Evolutionary conservation across 306 rosid species (phyloP).

Genomic region (Trifolium pratense): DNA sequence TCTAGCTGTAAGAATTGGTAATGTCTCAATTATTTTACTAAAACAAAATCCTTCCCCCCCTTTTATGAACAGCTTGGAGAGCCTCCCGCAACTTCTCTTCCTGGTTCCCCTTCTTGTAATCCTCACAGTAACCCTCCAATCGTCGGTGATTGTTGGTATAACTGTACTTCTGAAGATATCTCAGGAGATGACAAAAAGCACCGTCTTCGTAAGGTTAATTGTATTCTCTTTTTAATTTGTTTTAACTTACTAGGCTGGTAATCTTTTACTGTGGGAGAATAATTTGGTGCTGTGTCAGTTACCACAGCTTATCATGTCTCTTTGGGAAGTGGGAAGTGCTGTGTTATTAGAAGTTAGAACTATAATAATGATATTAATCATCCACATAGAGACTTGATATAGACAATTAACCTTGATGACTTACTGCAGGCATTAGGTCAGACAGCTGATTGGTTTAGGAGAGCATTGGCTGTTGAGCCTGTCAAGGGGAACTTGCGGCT

Average conservation of each 20-base stretch:
- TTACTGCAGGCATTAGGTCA: conserved; percentile 85
- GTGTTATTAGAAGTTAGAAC: conserved; percentile 22
- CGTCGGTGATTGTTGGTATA: conserved; percentile 97
- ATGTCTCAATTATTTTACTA: conserved; percentile 24
- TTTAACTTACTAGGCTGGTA: conserved; percentile 8
- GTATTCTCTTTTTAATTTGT: conserved; percentile 19
- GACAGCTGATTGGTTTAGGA: conserved; percentile 94
- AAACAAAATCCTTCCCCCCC: conserved; percentile 15
- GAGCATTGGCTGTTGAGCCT: conserved; percentile 93
- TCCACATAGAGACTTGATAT: neutral
- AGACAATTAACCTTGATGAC: conserved; percentile 40
- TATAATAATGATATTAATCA: conserved; percentile 6
- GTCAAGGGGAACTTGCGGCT: conserved; percentile 91
- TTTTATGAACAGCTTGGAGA: conserved; percentile 79
- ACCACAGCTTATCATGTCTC: neutral
- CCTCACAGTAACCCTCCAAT: conserved; percentile 80
- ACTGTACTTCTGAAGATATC: conserved; percentile 91
- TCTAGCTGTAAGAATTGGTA: conserved; percentile 25
- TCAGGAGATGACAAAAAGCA: conserved; percentile 82
- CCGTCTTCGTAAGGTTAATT: conserved; percentile 84
- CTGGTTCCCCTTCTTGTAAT: conserved; percentile 75
- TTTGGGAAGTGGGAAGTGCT: neutral
- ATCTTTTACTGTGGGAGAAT: conserved; percentile 2
- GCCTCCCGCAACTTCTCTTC: conserved; percentile 63
- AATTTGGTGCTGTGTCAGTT: conserved; percentile 20